These are phyloP conservation scores for Fusarium sp. DNA, from an alignment of 2,329 filamentous ascomycete genomes.

Conservation along the genomic window DNA sequence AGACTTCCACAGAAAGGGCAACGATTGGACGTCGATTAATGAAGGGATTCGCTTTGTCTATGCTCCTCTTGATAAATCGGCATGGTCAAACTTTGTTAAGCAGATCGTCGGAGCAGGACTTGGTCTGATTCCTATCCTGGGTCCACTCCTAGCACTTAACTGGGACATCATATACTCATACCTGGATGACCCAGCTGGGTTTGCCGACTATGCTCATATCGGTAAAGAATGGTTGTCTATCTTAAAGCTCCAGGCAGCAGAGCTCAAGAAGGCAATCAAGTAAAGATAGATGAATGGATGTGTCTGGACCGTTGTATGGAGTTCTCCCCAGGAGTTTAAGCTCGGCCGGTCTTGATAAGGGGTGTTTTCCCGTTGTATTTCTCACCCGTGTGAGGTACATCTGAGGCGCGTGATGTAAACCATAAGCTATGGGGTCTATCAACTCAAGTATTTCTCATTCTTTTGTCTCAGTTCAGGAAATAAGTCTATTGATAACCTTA, in stretches of 20 bases:
- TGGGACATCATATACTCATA: not conserved
- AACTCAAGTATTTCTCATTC: too few relatives aligned
- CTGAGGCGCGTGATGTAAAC: too few relatives aligned
- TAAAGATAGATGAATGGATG: not conserved
- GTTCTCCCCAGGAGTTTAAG: not conserved
- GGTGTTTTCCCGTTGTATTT: rapidly evolving
- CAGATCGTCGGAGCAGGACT: not conserved
- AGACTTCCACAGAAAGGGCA: not conserved
- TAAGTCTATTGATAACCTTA: rapidly evolving
- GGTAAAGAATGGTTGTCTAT: not conserved
- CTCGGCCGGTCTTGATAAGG: not conserved
- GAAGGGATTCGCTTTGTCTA: not conserved
- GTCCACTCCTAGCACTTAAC: not conserved
- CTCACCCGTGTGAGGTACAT: too few relatives aligned
- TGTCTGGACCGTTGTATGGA: not conserved
- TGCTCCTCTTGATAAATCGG: not conserved
- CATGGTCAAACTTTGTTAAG: not conserved
- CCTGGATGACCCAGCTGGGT: not conserved
- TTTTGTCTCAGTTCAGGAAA: not conserved
- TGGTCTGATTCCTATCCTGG: not conserved
- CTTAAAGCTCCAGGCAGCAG: not conserved
- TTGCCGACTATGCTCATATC: not conserved
- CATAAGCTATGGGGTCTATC: too few relatives aligned
- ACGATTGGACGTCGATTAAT: not conserved
- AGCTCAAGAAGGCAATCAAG: not conserved